phyloP scores from a whole-genome alignment of 345 rosid species.

The Psidium friedrichsthalianum region DNA sequence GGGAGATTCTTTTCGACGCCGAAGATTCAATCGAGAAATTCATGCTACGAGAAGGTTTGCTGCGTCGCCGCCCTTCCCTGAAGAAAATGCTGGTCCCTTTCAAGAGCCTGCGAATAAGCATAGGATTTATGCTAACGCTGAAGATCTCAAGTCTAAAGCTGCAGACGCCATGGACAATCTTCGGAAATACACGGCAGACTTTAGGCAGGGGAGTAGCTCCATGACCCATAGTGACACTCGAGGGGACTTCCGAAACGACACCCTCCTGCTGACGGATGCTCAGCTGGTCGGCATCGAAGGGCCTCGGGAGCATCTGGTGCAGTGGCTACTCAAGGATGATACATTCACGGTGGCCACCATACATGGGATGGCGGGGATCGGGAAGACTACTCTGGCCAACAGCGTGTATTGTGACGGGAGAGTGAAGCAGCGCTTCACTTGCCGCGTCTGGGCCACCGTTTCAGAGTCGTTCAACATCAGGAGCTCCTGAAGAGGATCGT shows the following conservation, averaged over 20 bases:
- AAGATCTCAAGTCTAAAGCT: not conserved
- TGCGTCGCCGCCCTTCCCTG: not conserved
- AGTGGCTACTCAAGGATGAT: too few relatives aligned
- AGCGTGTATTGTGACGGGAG: too few relatives aligned
- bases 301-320: too few relatives aligned
- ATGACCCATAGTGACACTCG: not conserved
- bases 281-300: too few relatives aligned
- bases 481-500: slow-evolving; percentile 8
- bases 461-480: too few relatives aligned
- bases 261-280: too few relatives aligned
- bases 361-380: too few relatives aligned
- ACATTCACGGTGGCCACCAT: too few relatives aligned
- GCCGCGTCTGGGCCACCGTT: too few relatives aligned
- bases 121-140: not conserved
- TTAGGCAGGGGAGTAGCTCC: not conserved
- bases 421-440: too few relatives aligned
- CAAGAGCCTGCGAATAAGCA: not conserved
- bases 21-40: not conserved
- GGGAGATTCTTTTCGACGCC: not conserved
- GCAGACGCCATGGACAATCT: not conserved
- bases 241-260: not conserved
- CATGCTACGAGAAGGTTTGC: not conserved
- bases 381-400: too few relatives aligned
- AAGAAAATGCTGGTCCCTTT: not conserved
- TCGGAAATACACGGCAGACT: not conserved